Base-by-base conservation (phyloP, 768 basidiomycete genomes). In the Boletus fagicola region DNA sequence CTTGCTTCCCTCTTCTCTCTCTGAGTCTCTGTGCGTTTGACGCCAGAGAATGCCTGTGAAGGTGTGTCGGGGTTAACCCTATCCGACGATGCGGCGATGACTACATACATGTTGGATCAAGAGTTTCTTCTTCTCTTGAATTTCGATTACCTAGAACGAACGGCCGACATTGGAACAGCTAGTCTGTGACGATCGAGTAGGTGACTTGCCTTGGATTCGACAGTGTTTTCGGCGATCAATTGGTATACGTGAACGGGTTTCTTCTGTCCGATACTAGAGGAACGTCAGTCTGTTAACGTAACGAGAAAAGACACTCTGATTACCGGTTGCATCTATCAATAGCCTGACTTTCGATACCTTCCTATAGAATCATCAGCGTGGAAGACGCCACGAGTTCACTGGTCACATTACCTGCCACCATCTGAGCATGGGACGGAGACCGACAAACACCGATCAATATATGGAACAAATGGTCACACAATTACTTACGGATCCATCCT, bases 191-290 rank as follows among this genome's bases (percentile, higher is more conserved):
- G 18, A 54, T 48, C 44, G 48, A 51, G 28, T 4, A 31, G 13
- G n/a, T 15, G n/a, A 58, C 61, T 9, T 63, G 86, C 92, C 72
- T 90, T 93, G 13, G 89, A 81, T 71, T 95, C 93, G 1, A 94
- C 86, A 0, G 93, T 95, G 63, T 93, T 80, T 63, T 94, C 92
- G 0, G 93, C 91, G 53, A 95, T 92, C 48, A 95, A 75, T 64
- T 94, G 93, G 66, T 93, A 94, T 20, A 94, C 92, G 61, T 88
- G 86, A 33, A 95, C 92, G 1, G 81, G 76, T 68, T 87, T 92
- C 60, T 73, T 89, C 70, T 95, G 93, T 15, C 93, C 93, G 59
- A 93, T 92, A 50, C 82, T 78, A 56, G 5, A 39, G 38, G 40
- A 24, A 54, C 39, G 20, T 66, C 36, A 55, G 51, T 43, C 20